These are phyloP conservation scores for Apiotrichum mycotoxinovorans DNA, from an alignment of 1,284 basidiomycete genomes.

Conservation along the genomic window DNA sequence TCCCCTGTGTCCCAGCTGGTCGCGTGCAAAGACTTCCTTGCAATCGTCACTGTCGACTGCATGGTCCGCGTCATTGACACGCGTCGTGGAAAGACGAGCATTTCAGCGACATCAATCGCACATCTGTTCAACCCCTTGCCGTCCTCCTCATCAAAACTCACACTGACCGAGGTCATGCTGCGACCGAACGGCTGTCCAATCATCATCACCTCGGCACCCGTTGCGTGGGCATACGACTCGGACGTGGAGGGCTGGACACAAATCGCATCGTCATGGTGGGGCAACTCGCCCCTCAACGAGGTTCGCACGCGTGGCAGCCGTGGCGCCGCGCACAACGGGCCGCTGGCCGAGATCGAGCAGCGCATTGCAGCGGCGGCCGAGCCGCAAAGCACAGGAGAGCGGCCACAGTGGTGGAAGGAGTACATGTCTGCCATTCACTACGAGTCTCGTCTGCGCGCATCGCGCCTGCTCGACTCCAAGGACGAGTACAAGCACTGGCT, in stretches of 20 bases:
- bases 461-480: conserved; percentile 69
- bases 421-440: conserved; percentile 78
- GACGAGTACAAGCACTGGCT: conserved; percentile 74
- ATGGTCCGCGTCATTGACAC: conserved; percentile 72
- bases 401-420: conserved; percentile 68
- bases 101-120: conserved; percentile 62
- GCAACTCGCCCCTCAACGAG: conserved; percentile 29
- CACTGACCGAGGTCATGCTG: conserved; percentile 57
- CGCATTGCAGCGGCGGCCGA: conserved; percentile 17
- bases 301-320: conserved; percentile 7
- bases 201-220: conserved; percentile 67
- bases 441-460: conserved; percentile 71
- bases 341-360: conserved; percentile 30
- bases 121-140: conserved; percentile 54
- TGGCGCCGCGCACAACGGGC: background rate
- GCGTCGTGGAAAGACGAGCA: conserved; percentile 60
- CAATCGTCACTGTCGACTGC: conserved; percentile 69
- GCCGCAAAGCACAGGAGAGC: conserved; percentile 17
- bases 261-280: conserved; percentile 74
- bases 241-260: conserved; percentile 65
- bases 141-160: conserved; percentile 45
- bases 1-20: conserved; percentile 66
- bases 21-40: conserved; percentile 60
- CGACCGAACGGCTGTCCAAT: conserved; percentile 74
- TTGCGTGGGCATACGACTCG: conserved; percentile 71